Evolutionary conservation across 805 yeast genomes (phyloP), one percentile per base, ranked within the genome.

Genomic region (Komagataella populi): DNA sequence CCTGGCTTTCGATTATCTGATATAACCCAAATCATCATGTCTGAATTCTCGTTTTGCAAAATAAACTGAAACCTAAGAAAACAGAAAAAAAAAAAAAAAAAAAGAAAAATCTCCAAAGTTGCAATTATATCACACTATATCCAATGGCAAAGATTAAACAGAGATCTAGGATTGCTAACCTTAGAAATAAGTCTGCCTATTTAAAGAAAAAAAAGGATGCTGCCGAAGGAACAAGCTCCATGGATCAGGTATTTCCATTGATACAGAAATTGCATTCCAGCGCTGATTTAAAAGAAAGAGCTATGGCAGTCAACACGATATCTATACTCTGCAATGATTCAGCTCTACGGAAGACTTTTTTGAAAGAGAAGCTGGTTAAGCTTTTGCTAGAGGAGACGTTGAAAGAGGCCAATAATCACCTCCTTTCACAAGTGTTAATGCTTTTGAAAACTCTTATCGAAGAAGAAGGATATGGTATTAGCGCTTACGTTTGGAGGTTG

Each of bases 391-490:
- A 81, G 20, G 80, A 81, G 53, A 71, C 82, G 30, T 64, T 90
- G 20, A 77, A 76, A 47, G 96, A 87, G 61, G 61, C 73, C 18
- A 74, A 83, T 56, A 82, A 81, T 52, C 96, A 88, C 57, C 78
- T 87, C 47, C 83, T 86, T 17, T 84, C 85, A 18, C 95, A 85
- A 59, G 73, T 91, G 1, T 83, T 80, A 58, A 97, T 96, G 1
- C 69, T 91, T 22, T 68, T 93, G 55, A 76, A 96, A 62, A 88
- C 85, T 61, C 61, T 91, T 52, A 83, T 84, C 2, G 72, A 87
- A 50, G 96, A 87, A 60, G 96, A 89, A 66, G 97, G 96, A 18
- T 83, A 87, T 58, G 95, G 87, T 55, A 76, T 87, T 44, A 80
- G 88, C 23, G 76, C 78, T 18, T 79, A 77, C 63, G 63, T 86